Base-by-base conservation (phyloP, 2,329 filamentous ascomycete genomes). In the Cladophialophora exuberans region DNA sequence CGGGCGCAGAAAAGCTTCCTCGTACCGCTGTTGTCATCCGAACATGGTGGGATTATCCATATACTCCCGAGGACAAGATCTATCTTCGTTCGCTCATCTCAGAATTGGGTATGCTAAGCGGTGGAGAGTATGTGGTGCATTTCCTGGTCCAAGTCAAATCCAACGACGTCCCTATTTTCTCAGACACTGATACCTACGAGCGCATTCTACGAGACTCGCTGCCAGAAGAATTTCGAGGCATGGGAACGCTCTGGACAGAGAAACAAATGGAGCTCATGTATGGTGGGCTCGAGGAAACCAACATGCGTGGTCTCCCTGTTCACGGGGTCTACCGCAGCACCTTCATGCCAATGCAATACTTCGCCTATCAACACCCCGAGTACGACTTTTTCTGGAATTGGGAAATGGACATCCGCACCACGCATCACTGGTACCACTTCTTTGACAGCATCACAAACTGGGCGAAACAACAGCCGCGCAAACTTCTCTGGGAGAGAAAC, bases 331-430 rank as follows among this genome's bases (percentile, higher is more conserved):
- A 97, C 73, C 88, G 94, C 48, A 92, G 90, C 51, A 83, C 94
- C 7, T 90, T 91, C 65, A 96, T 97, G 90, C 90, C 92, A 0
- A 86, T 97, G 76, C 92, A 97, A 67, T 89, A 93, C 71, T 97
- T 97, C 69, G 89, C 92, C 4, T 85, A 92, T 67, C 82, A 84
- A 65, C 91, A 96, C 71, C 88, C 89, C 1, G 91, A 96, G 70
- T 96, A 92, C 67, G 90, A 95, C 43, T 89, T 85, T 73, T 90
- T 91, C 72, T 96, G 91, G 91, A 89, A 96, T 63, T 95, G 91
- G 89, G 91, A 96, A 71, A 93, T 96, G 86, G 91, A 96, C 66
- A 84, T 92, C 39, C 86, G 90, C 25, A 96, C 95, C 70, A 94
- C 88, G 0, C 90, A 91, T 30, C 90, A 96, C 72, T 93, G 89